These are phyloP conservation scores for Syzygium aqueum DNA, from an alignment of 345 rosid species.

Conservation along the genomic window DNA sequence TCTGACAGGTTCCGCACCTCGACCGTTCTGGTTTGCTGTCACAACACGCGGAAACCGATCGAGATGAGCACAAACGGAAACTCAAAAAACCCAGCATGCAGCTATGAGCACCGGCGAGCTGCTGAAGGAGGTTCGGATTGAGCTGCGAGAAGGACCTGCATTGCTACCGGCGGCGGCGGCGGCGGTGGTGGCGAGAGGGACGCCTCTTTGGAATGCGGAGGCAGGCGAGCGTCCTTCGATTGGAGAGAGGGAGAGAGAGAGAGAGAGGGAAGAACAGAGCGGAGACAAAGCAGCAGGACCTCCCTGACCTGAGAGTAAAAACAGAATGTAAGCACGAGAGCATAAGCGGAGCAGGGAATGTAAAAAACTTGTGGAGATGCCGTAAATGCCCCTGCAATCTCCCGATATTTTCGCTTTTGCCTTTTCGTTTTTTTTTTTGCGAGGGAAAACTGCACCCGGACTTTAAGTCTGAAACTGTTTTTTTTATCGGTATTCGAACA, in stretches of 20 bases:
- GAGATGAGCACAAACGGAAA: background rate
- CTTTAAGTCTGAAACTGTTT: no score
- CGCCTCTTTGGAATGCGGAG: background rate
- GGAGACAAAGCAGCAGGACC: background rate
- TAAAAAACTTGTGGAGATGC: background rate
- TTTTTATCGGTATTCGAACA: background rate
- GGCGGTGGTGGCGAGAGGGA: background rate
- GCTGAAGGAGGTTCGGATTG: background rate
- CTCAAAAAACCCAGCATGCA: background rate
- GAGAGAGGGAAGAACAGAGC: background rate
- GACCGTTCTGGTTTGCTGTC: conserved; percentile 61
- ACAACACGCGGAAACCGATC: background rate
- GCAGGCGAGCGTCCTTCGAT: background rate
- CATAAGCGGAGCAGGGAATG: background rate
- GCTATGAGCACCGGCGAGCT: background rate
- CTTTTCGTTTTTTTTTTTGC: background rate
- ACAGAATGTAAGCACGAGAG: background rate
- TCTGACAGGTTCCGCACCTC: conserved; percentile 78
- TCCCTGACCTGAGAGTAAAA: background rate
- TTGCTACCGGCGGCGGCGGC: background rate
- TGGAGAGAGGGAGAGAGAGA: background rate
- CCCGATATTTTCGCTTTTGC: background rate
- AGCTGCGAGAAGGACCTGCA: background rate
- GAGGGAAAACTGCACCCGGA: background rate
- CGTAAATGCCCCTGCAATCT: background rate